A percentile compares a stretch with the other conserved stretches of the same genome.
These are phyloP conservation scores for Lathyrus sativus DNA, from an alignment of 306 rosid species.

Conservation along the genomic window DNA sequence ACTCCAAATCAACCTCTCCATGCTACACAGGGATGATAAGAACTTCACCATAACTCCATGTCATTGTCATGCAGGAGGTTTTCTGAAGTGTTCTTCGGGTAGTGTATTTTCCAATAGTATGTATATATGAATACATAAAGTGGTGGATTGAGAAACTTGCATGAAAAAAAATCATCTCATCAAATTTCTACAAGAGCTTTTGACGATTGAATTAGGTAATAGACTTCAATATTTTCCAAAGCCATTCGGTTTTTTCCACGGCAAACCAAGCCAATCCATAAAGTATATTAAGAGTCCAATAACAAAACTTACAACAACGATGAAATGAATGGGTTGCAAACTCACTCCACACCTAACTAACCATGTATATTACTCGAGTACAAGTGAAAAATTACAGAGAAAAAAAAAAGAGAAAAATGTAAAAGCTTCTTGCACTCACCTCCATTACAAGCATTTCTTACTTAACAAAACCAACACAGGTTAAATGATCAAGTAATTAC, in stretches of 20 bases:
- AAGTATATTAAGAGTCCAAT: constrained; percentile 41
- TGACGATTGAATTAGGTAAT: too few species aligned
- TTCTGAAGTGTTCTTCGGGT: too few species aligned
- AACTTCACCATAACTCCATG: too few species aligned
- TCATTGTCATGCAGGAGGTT: too few species aligned
- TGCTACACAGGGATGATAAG: too few species aligned
- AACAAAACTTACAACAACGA: constrained; percentile 46
- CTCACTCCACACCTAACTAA: constrained; percentile 46
- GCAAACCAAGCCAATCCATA: constrained; percentile 52
- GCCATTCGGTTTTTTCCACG: background rate
- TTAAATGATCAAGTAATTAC: constrained; percentile 38
- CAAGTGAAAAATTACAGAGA: background rate
- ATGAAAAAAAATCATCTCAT: too few species aligned
- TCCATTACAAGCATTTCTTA: constrained; percentile 30
- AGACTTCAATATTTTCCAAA: too few species aligned
- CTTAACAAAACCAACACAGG: constrained; percentile 32
- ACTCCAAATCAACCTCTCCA: too few species aligned
- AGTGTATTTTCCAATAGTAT: too few species aligned
- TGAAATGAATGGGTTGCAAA: constrained; percentile 47
- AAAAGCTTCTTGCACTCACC: constrained; percentile 46
- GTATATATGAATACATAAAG: too few species aligned
- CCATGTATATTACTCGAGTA: constrained; percentile 41
- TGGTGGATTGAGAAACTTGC: too few species aligned
- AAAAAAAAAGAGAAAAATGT: background rate
- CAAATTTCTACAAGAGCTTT: too few species aligned